Conservation (phyloP, 1,284 basidiomycete genomes). For the Trametes sp. region DNA sequence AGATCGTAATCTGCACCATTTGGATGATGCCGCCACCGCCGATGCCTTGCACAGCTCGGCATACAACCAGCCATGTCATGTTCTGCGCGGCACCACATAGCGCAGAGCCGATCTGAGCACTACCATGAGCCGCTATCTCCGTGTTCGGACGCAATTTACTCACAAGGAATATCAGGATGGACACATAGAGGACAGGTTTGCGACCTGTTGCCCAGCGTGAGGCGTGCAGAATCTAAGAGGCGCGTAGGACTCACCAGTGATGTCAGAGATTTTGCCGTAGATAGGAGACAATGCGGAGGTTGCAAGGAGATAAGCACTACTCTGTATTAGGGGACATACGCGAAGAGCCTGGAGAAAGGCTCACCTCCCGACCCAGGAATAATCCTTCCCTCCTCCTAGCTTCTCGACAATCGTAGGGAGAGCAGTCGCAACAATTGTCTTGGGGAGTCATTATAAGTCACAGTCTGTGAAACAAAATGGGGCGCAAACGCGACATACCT, state of each 20-base stretch:
- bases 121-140: neutral
- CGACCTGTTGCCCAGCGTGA: slow-evolving; percentile 52
- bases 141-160: slow-evolving; percentile 16
- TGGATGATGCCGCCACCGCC: slow-evolving; percentile 83
- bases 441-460: neutral
- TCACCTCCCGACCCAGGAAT: slow-evolving; percentile 82
- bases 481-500: slow-evolving; percentile 38
- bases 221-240: neutral
- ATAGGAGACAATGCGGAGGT: slow-evolving; percentile 73
- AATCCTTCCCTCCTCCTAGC: slow-evolving; percentile 72
- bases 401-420: slow-evolving; percentile 78
- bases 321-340: neutral
- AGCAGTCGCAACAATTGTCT: slow-evolving; percentile 85
- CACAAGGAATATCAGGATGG: slow-evolving; percentile 77
- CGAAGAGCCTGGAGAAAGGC: slow-evolving; percentile 24
- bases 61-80: slow-evolving; percentile 78
- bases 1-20: slow-evolving; percentile 74
- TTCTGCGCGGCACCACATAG: slow-evolving; percentile 84
- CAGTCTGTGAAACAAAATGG: neutral
- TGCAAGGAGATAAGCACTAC: slow-evolving; percentile 76
- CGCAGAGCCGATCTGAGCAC: slow-evolving; percentile 71
- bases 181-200: slow-evolving; percentile 77
- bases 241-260: slow-evolving; percentile 46
- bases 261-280: slow-evolving; percentile 80
- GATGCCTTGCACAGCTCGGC: slow-evolving; percentile 83